Evolutionary conservation across 257 asterid species (phyloP).

Genomic region (Solanum sejunctum): DNA sequence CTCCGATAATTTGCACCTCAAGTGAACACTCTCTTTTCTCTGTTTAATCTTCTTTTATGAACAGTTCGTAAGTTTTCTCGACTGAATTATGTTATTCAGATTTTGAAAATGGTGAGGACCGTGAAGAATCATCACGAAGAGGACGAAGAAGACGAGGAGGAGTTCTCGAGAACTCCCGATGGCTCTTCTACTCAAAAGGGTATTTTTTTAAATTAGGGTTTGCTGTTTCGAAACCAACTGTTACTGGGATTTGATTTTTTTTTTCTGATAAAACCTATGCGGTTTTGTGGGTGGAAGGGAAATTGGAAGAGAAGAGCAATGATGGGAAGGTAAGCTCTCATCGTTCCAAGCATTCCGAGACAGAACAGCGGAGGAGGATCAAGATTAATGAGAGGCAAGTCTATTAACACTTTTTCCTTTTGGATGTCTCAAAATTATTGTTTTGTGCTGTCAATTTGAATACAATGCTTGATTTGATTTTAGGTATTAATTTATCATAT

Average conservation of each 20-base stretch:
- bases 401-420: not conserved
- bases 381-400: constrained; percentile 76
- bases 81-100: not conserved
- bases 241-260: not conserved
- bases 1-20: not conserved
- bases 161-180: constrained; percentile 25
- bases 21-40: not conserved
- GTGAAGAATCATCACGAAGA: constrained; percentile 26
- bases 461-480: not conserved
- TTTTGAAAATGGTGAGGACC: constrained; percentile 28
- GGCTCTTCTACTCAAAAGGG: constrained; percentile 44
- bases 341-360: constrained; percentile 83
- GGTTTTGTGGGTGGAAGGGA: constrained; percentile 22
- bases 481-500: too few relatives aligned
- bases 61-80: not conserved
- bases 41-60: not conserved
- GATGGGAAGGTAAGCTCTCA: constrained; percentile 34
- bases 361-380: constrained; percentile 77
- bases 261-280: not conserved
- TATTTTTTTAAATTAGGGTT: not conserved
- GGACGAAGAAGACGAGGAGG: constrained; percentile 27
- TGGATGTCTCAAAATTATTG: not conserved
- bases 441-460: not conserved
- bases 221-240: not conserved
- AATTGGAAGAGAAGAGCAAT: constrained; percentile 25